Evolutionary conservation across 352 stramenopile genomes (phyloP).

Genomic region (Globisporangium recalcitrans): DNA sequence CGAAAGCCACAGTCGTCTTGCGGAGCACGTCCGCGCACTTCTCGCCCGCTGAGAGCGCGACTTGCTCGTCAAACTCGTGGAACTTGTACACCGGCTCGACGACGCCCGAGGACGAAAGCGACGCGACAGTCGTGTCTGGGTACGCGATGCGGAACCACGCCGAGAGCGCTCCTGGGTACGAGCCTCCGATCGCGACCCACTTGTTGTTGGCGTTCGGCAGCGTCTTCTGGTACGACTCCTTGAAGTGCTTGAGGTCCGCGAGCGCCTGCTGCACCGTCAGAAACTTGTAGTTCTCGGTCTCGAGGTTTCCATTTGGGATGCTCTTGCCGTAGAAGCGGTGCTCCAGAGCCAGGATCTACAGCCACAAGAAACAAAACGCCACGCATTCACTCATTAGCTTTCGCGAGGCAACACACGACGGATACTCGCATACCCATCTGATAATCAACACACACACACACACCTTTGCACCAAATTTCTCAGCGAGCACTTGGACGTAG

Average conservation of each 20-base stretch:
- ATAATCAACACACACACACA: not conserved
- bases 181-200: slow-evolving; percentile 79
- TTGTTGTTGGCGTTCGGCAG: slow-evolving; percentile 28
- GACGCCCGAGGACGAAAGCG: slow-evolving; percentile 72
- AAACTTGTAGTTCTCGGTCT: slow-evolving; percentile 65
- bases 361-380: not conserved
- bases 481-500: slow-evolving; percentile 65
- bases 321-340: slow-evolving; percentile 88
- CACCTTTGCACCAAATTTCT: slow-evolving; percentile 75
- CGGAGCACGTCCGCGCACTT: slow-evolving; percentile 63
- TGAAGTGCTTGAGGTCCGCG: slow-evolving; percentile 82
- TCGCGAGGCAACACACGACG: not conserved
- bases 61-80: slow-evolving; percentile 77
- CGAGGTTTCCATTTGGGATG: slow-evolving; percentile 69
- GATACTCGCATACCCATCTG: not conserved
- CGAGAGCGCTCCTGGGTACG: slow-evolving; percentile 75
- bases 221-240: slow-evolving; percentile 54
- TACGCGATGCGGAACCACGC: slow-evolving; percentile 83
- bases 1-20: slow-evolving; percentile 58
- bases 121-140: slow-evolving; percentile 65
- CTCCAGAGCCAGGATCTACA: slow-evolving; percentile 74
- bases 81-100: slow-evolving; percentile 81
- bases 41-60: slow-evolving; percentile 47
- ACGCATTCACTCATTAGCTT: not conserved
- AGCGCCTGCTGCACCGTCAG: slow-evolving; percentile 84